Base-by-base conservation (phyloP, 228 moss, liverwort and hornwort genomes). In the Sphagnum fallax region DNA sequence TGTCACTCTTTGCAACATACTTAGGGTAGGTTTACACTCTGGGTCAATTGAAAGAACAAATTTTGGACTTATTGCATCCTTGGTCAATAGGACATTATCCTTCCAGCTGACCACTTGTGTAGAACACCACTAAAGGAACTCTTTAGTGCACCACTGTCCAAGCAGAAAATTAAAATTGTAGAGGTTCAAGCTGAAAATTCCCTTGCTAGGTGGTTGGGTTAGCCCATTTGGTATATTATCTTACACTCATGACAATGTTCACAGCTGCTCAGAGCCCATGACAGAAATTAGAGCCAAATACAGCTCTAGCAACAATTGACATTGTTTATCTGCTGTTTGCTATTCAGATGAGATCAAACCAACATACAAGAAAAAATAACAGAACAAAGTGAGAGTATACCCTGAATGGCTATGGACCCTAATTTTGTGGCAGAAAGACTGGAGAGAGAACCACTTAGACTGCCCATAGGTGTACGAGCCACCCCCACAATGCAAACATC, bases 401-500 rank as follows among this genome's bases (percentile, higher is more conserved):
- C 85, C 69, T 85, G 68, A n/a, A 85, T 85, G 53, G 85, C 76
- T 50, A 81, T 61, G 7, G 85, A 85, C 65, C 85, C 85, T n/a
- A 85, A 65, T 72, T 85, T 74, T 8, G 81, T 85, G 8, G 85
- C 78, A 4, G 81, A 6, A 9, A 85, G 67, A 63, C 71, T 70
- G 61, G 85, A 73, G 63, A 85, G 51, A 5, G 85, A 85, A 51
- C 85, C 85, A 52, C 76, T 77, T 71, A 81, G 51, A 49, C 74
- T 70, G 51, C 85, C 85, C 73, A 85, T 81, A 6, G 85, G 85
- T 11, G 85, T 85, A 14, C 85, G 76, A 5, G 85, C 85, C 4
- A 85, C 60, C 49, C 85, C 85, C 4, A 85, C 81, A 58, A 85
- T 76, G 67, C 79, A 85, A 32, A 81, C 85, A 75, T 85, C 85